Percentiles rank a stretch among this genome's conserved stretches.
Evolutionary conservation across 2,329 filamentous ascomycete genomes (phyloP).

Genomic region (Cercospora zeae-maydis): DNA sequence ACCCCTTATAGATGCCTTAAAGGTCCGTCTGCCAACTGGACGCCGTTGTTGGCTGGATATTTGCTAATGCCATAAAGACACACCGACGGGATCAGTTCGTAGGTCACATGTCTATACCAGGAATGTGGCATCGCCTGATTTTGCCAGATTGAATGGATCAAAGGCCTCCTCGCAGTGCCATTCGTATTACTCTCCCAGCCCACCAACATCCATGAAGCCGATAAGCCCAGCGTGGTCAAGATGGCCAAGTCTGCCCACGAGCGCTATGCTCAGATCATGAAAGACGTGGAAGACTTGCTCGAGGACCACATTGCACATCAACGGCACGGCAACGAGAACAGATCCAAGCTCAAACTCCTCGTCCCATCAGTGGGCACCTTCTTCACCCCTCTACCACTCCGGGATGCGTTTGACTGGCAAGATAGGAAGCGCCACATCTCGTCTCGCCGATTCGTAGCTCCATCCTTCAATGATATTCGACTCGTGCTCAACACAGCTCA

Average conservation of each 20-base stretch:
- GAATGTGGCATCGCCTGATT: conserved; percentile 10
- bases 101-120: conserved; percentile 37
- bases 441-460: conserved; percentile 85
- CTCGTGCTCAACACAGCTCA: conserved; percentile 93
- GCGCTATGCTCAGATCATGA: conserved; percentile 91
- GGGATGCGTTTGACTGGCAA: conserved; percentile 79
- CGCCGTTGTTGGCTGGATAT: neutral
- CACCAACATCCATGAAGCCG: conserved; percentile 74
- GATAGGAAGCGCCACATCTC: conserved; percentile 84
- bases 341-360: conserved; percentile 85
- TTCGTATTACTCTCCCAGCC: conserved; percentile 97
- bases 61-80: conserved; percentile 57
- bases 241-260: conserved; percentile 79
- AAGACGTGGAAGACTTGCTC: conserved; percentile 86
- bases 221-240: conserved; percentile 55
- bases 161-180: conserved; percentile 80
- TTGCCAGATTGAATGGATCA: conserved; percentile 66
- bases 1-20: conserved; percentile 57
- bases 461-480: conserved; percentile 94
- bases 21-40: conserved; percentile 44
- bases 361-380: conserved; percentile 90
- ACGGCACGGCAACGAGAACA: conserved; percentile 47
- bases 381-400: conserved; percentile 82
- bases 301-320: conserved; percentile 84
- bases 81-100: conserved; percentile 89